Conservation (phyloP, 495 filamentous ascomycete genomes). For the Evernia prunastri region DNA sequence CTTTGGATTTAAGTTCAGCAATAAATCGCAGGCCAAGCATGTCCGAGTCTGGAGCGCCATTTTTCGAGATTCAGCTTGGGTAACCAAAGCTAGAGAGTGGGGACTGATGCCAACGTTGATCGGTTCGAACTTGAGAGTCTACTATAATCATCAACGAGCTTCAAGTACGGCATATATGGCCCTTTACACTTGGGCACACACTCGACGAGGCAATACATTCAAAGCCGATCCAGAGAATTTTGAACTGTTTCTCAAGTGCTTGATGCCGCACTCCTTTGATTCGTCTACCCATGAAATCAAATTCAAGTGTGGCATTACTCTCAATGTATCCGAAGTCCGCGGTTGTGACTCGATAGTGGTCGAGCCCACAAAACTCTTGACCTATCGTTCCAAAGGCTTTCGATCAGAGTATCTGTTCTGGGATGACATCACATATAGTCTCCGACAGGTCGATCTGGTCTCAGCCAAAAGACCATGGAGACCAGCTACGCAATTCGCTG, state of each 20-base stretch:
- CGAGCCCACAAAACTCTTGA: background rate
- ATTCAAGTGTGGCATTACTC: background rate
- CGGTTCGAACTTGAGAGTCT: background rate
- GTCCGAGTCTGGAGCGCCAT: background rate
- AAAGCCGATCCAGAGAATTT: background rate
- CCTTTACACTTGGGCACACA: background rate
- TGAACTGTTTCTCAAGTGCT: background rate
- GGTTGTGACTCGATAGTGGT: background rate
- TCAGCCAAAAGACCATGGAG: background rate
- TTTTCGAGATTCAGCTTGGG: background rate
- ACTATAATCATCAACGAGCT: background rate
- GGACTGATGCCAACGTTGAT: background rate
- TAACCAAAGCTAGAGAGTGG: background rate
- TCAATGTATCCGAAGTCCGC: background rate
- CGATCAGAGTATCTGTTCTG: background rate
- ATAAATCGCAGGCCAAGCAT: background rate
- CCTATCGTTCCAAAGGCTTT: background rate
- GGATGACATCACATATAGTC: background rate
- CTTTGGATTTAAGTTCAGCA: background rate
- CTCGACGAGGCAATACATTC: background rate
- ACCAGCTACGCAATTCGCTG: background rate
- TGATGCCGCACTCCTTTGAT: background rate
- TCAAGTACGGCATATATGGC: background rate
- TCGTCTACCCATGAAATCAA: background rate
- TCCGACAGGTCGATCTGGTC: background rate